A percentile compares a stretch with the other conserved stretches of the same genome.
Conservation (phyloP, 139 green algal species). For the Tetradesmus lagerheimii region DNA sequence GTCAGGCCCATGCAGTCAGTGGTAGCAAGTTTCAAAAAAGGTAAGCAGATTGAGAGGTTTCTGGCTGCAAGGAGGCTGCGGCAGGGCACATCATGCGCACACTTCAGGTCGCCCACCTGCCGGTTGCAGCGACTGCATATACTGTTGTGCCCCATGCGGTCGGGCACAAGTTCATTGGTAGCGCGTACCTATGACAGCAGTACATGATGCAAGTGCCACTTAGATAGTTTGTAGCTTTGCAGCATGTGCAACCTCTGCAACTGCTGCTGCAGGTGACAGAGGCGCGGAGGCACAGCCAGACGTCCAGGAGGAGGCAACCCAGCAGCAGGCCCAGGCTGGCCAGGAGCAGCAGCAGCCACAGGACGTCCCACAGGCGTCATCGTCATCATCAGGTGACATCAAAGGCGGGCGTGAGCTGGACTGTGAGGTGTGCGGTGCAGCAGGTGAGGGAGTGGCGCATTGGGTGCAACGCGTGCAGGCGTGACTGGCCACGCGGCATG, state of each 20-base stretch:
- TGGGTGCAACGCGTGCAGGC: background rate
- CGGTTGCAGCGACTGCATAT: no score
- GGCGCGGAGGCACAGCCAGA: background rate
- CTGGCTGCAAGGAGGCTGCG: no score
- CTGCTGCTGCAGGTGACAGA: background rate
- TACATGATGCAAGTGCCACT: no score
- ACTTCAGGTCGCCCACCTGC: no score
- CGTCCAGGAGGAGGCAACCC: no score
- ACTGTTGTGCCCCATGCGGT: no score
- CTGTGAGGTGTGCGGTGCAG: background rate
- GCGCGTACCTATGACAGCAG: no score
- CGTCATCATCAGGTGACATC: background rate
- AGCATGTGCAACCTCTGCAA: background rate
- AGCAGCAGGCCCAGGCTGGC: no score
- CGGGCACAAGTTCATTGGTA: no score
- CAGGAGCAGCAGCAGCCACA: background rate
- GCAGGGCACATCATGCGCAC: no score
- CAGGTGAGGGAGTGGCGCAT: background rate
- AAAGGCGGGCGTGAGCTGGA: background rate
- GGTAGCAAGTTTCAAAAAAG: background rate
- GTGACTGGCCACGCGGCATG: background rate
- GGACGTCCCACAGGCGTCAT: background rate
- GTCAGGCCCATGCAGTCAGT: background rate
- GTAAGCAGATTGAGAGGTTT: background rate
- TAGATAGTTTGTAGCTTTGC: no score